A percentile compares a stretch with the other conserved stretches of the same genome.
Conservation (phyloP, 2,329 filamentous ascomycete genomes). For the Exophiala aquamarina region DNA sequence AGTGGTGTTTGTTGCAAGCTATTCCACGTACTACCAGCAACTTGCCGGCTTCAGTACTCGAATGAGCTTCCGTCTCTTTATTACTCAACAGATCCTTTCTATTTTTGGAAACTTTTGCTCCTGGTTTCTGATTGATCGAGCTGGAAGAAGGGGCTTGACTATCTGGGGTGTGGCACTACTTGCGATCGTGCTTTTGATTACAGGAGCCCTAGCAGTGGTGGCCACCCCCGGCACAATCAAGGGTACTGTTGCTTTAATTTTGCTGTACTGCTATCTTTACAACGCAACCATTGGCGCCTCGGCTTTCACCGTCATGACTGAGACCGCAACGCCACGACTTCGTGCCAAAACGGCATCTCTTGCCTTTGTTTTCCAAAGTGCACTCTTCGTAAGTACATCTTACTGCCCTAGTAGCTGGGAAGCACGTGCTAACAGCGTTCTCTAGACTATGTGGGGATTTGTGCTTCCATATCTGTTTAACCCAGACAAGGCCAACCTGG, state of each 20-base stretch:
- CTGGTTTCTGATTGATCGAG: constrained; percentile 38
- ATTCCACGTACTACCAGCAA: constrained; percentile 45
- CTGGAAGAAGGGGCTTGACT: constrained; percentile 39
- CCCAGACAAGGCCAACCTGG: constrained; percentile 39
- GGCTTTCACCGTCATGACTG: constrained; percentile 40
- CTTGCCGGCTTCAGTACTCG: constrained; percentile 41
- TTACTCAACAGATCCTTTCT: constrained; percentile 41
- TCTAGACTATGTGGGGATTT: constrained; percentile 37
- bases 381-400: constrained; percentile 14
- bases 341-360: constrained; percentile 38
- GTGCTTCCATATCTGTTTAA: constrained; percentile 41
- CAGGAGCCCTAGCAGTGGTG: constrained; percentile 34
- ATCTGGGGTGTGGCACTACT: constrained; percentile 36
- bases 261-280: constrained; percentile 41
- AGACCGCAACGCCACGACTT: constrained; percentile 40
- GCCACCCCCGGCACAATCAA: constrained; percentile 11
- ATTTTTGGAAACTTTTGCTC: constrained; percentile 43
- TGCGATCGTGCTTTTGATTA: constrained; percentile 42
- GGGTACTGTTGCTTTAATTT: constrained; percentile 34
- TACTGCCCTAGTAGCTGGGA: neutral
- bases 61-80: constrained; percentile 41
- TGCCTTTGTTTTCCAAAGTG: constrained; percentile 12
- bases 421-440: neutral
- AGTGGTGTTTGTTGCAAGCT: constrained; percentile 38
- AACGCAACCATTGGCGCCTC: constrained; percentile 44